These are phyloP conservation scores for Brachypodium distachyon DNA, from an alignment of 202 grass and related monocot species.

Conservation along the genomic window DNA sequence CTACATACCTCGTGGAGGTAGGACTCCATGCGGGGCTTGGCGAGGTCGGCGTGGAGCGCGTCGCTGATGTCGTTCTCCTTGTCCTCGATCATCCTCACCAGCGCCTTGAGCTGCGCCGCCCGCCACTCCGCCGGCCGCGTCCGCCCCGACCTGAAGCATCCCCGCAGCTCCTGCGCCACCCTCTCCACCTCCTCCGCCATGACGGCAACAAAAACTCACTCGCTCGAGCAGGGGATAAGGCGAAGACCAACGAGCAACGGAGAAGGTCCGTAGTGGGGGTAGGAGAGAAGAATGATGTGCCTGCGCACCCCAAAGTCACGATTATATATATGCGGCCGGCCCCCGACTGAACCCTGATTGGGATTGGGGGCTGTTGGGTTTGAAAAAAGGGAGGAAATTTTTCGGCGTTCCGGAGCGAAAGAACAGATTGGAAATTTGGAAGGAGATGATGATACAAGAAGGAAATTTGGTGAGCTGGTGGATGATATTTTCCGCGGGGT, in stretches of 20 bases:
- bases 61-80: constrained; percentile 56
- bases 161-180: constrained; percentile 33
- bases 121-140: constrained; percentile 71
- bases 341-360: too few species aligned
- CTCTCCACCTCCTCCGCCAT: constrained; percentile 26
- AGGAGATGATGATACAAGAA: background rate
- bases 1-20: constrained; percentile 76
- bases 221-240: background rate
- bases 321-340: constrained; percentile 1
- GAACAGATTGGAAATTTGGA: background rate
- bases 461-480: background rate
- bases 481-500: background rate
- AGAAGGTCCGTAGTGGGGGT: too few species aligned
- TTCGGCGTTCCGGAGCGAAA: too few species aligned
- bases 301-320: too few species aligned
- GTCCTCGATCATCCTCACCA: constrained; percentile 58
- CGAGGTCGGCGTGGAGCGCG: constrained; percentile 66
- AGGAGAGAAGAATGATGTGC: too few species aligned
- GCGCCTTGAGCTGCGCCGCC: constrained; percentile 42
- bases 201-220: too few species aligned
- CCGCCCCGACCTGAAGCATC: constrained; percentile 44
- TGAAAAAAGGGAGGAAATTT: background rate
- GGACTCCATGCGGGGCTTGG: constrained; percentile 69
- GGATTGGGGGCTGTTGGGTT: constrained; percentile 12
- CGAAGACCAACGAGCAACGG: background rate